Evolutionary conservation across 108 stramenopile species (phyloP), one percentile per base, ranked within the genome.

Genomic region (Nitzschia sp.): DNA sequence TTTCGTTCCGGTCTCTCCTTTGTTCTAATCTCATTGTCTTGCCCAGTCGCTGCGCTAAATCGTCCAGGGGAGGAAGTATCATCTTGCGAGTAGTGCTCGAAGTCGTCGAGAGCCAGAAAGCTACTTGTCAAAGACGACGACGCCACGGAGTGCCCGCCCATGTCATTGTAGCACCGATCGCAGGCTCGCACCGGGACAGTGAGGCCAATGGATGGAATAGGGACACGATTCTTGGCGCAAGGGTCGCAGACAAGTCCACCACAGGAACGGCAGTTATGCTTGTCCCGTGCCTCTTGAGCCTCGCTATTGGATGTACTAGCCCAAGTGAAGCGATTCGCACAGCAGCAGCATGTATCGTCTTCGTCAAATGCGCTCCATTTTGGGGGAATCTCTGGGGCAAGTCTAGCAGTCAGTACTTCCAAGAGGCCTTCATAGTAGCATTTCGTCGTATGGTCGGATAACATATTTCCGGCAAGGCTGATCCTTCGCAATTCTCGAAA

Each of bases 241-340:
- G 94, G 94, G 69, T 87, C 93, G 71, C 98, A 99, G 38, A 97
- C 94, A 35, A 99, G 81, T 28, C 78, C 71, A 17, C 98, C 98
- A 69, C 98, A 99, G 26, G 86, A 80, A 4, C 96, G 80, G 62
- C 98, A 99, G 66, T 98, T 96, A 66, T 99, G 95, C 73, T 96
- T 96, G 69, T 97, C 98, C 34, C 96, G 68, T 2, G 91, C 91
- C 58, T 89, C 86, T 66, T 97, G 96, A 6, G 97, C 94, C 72
- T 96, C 86, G 23, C 80, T 84, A 46, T 81, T 66, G 16, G 87
- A 91, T 15, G 93, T 97, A 54, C 91, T 93, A n/a, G 93, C 93
- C 97, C 97, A 98, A 31, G 96, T 95, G 63, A 98, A 97, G 17
- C 86, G 82, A 22, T 84, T 85, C 4, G 90, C 91, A 81, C 96